Conservation (phyloP, 1,139 yeast genomes). For the Kodamaea sp. region DNA sequence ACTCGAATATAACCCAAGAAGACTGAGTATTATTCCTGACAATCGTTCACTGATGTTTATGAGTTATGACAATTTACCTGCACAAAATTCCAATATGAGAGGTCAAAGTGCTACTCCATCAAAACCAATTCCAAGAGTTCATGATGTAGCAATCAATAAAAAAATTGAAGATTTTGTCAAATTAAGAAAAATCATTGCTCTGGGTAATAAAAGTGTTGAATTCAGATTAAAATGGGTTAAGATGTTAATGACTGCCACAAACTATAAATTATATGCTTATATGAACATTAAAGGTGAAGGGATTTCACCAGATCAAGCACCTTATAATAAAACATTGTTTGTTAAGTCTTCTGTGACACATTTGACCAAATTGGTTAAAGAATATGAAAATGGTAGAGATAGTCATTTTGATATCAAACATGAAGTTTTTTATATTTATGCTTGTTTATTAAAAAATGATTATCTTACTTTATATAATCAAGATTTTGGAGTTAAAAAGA, state of each 20-base stretch:
- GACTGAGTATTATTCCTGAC: conserved; percentile 15
- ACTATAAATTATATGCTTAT: conserved; percentile 38
- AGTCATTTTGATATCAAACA: conserved; percentile 22
- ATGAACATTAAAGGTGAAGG: conserved; percentile 46
- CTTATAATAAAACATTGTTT: conserved; percentile 34
- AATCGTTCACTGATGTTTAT: conserved; percentile 12
- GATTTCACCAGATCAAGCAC: conserved; percentile 29
- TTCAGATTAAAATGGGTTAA: conserved; percentile 45
- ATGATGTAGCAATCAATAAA: conserved; percentile 19
- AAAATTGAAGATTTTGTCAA: conserved; percentile 36
- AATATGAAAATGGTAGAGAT: conserved; percentile 25
- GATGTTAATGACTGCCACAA: conserved; percentile 42
- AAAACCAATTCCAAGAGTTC: conserved; percentile 6
- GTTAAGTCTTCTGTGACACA: conserved; percentile 42
- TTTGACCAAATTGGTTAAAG: conserved; percentile 36
- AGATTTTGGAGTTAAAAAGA: conserved; percentile 35
- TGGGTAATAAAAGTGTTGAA: conserved; percentile 44
- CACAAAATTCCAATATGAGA: neutral
- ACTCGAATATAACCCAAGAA: conserved; percentile 3
- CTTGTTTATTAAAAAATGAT: conserved; percentile 38
- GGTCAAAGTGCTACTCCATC: neutral
- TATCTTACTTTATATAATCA: conserved; percentile 31
- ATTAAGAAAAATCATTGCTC: conserved; percentile 37
- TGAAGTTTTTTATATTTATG: conserved; percentile 36
- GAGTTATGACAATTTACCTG: conserved; percentile 1